Base-by-base conservation (phyloP, 306 rosid genomes). In the Citrullus amarus region DNA sequence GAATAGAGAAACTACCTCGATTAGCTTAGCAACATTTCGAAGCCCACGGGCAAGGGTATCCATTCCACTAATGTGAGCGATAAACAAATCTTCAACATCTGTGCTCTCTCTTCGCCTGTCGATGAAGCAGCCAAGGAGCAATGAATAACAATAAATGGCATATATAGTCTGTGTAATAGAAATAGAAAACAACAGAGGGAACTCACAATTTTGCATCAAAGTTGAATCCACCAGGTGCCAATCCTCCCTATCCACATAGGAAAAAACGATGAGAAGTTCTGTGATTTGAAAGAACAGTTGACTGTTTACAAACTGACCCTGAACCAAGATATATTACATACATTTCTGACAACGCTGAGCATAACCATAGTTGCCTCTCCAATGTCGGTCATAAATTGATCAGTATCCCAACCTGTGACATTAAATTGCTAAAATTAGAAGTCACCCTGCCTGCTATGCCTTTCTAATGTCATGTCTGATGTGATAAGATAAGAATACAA, bases 191-290 rank as follows among this genome's bases (percentile, higher is more conserved):
- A 53, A 80, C 66, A 67, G 53, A 76, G 56, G 51, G 57, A 70
- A 88, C 96, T 82, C 41, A 92, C 98, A 95, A 79, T 91, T 95
- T 95, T 2, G 99, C 98, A 79, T 95, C 99, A 46, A 95, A 95
- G 85, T 95, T 95, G 92, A 95, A 95, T 85, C 99, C 99, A 81
- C 99, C 99, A 1, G 96, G 98, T 79, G 99, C 97, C 67, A 92
- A 56, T 70, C 98, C 99, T 30, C 90, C 93, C 99, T 95, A 83
- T 18, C 83, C 44, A 39, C 71, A 78, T 12, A 48, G 34, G 44
- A 38, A 36, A 30, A 38, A 55, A 75, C 20, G 18, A 39, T 10
- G 5, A 38, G 74, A 8, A 43, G 50, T 25, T n/a, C 30, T 20
- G 46, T 39, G 9, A 59, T 43, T 14, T 25, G 1, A 1, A 25